Evolutionary conservation across 306 rosid species (phyloP), one percentile per base, ranked within the genome.

Genomic region (Acacia acuminata): DNA sequence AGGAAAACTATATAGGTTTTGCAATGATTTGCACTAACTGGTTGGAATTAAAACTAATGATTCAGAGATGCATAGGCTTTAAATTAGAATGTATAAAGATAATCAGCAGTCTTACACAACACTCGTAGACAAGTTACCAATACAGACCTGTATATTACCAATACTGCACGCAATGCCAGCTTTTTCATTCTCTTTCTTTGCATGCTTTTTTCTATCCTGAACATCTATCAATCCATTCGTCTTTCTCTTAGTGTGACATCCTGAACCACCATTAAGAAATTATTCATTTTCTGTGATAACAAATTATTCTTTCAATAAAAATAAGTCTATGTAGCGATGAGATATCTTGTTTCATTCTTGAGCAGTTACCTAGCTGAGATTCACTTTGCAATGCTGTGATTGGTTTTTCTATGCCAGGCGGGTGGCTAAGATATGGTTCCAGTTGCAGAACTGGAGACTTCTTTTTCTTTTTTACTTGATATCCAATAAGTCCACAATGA

Each of bases 401-500:
- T 63, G 87, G 85, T 24, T 77, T 85, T 84, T 80, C 85, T 8
- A 47, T 30, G 72, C 81, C 83, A 76, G 44, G 81, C 55, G 90
- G 77, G 7, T 40, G 71, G 13, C 16, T 4, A 60, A 38, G 68
- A 66, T 87, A 66, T 78, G 79, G 58, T 58, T 76, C 71, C n/a
- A 19, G 64, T 13, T 78, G 70, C 53, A 73, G 4, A 51, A 69
- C 27, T 78, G 79, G 64, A 43, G 58, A 44, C 77, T 82, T 87
- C 82, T 7, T 85, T 79, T 81, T 82, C n/a, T 16, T 38, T 38
- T 38, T 38, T 30, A 45, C 83, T 81, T 77, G 88, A 90, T 96
- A 94, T 75, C 98, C 99, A 76, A 94, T 53, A 30, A 91, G 83
- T 68, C 55, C 88, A 82, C 97, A 92, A 81, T 92, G 91, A 36